phyloP scores from a whole-genome alignment of 257 asterid species.

The Solanum corneliomulleri region DNA sequence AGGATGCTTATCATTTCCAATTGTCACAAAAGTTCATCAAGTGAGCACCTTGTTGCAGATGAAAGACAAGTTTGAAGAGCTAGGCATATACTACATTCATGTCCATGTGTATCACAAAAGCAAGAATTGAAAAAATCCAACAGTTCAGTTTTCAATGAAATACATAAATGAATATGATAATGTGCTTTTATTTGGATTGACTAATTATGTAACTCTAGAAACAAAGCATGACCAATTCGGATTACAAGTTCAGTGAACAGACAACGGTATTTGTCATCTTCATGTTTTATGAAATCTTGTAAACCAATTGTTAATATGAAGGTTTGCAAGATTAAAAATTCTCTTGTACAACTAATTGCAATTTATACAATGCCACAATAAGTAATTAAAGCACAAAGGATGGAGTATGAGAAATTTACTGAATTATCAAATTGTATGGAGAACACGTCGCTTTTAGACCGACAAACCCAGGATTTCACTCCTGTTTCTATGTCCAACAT shows the following conservation, averaged over 20 bases:
- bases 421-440: slow-evolving; percentile 44
- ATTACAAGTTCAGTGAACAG: background rate
- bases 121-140: background rate
- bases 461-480: slow-evolving; percentile 35
- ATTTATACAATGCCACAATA: background rate
- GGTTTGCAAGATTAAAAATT: background rate
- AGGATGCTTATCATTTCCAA: background rate
- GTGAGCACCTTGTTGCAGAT: background rate
- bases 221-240: background rate
- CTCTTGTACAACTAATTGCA: background rate
- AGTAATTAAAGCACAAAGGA: background rate
- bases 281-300: background rate
- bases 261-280: background rate
- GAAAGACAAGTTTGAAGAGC: background rate
- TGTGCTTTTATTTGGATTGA: background rate
- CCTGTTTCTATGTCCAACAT: slow-evolving; percentile 60
- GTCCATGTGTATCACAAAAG: background rate
- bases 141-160: background rate
- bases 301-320: background rate
- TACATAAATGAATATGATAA: background rate
- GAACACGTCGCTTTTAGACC: slow-evolving; percentile 73
- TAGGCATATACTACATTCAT: background rate
- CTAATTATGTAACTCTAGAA: background rate
- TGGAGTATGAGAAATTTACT: slow-evolving; percentile 23
- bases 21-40: background rate